Conservation (phyloP, 139 green algal genomes). For the Nannochloris sp. region DNA sequence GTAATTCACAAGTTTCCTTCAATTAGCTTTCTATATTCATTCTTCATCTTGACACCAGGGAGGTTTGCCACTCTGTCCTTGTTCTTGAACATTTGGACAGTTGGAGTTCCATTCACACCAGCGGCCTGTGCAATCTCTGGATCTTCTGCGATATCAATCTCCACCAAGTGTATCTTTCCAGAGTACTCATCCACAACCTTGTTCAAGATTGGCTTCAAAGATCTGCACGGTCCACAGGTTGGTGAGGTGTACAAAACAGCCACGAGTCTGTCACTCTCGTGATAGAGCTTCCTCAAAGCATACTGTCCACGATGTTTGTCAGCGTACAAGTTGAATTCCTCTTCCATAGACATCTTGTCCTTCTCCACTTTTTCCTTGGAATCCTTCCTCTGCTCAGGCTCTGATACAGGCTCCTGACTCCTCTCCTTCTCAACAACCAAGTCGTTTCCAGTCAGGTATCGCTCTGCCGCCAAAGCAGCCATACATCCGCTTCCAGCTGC, state of each 20-base stretch:
- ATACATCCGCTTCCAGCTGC: conserved; percentile 86
- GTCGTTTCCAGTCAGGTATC: conserved; percentile 59
- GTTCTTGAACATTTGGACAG: conserved; percentile 78
- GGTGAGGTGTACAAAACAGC: conserved; percentile 86
- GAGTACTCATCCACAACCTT: conserved; percentile 73
- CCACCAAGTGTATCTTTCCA: conserved; percentile 69
- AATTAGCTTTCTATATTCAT: conserved; percentile 71
- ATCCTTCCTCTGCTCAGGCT: background rate
- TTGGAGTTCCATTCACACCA: conserved; percentile 85
- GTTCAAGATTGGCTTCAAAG: conserved; percentile 94
- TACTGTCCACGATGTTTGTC: conserved; percentile 83
- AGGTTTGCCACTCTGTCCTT: conserved; percentile 73
- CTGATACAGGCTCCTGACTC: background rate
- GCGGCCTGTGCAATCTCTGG: conserved; percentile 83
- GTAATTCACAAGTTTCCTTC: conserved; percentile 15
- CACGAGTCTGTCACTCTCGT: conserved; percentile 74
- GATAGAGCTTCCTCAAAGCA: conserved; percentile 94
- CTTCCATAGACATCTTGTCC: background rate
- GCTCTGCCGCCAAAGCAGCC: conserved; percentile 79
- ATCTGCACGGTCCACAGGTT: conserved; percentile 69
- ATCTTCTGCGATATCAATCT: conserved; percentile 91
- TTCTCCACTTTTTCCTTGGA: background rate
- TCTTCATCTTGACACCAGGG: conserved; percentile 89
- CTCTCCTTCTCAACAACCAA: background rate
- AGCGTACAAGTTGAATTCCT: conserved; percentile 7